Evolutionary conservation across 257 asterid genomes (phyloP).

Genomic region (Verbascum thapsus): DNA sequence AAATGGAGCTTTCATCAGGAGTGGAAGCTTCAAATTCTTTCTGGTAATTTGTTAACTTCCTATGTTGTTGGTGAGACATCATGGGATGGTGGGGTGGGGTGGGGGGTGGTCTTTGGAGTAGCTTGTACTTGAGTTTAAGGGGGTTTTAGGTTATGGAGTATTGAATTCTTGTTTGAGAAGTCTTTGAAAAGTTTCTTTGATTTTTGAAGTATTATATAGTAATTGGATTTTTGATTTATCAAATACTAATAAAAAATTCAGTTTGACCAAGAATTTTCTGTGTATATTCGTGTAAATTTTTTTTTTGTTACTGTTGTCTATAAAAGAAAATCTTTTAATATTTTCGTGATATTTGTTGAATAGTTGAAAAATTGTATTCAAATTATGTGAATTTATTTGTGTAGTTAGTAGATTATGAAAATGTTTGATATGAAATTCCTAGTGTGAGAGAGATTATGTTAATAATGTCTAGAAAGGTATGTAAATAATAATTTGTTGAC

Average conservation of each 20-base stretch:
- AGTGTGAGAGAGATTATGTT: no score
- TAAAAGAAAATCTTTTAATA: no score
- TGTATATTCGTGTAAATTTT: no score
- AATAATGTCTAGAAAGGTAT: no score
- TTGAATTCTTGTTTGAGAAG: constrained; percentile 24
- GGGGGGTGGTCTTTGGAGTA: constrained; percentile 39
- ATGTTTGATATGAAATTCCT: no score
- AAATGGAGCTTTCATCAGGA: constrained; percentile 51
- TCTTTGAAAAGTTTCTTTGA: constrained; percentile 16
- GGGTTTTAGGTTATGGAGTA: neutral
- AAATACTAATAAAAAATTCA: no score
- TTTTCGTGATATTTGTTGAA: no score
- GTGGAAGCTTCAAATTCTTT: neutral
- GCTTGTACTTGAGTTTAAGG: constrained; percentile 53
- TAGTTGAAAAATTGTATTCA: no score
- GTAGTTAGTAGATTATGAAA: no score
- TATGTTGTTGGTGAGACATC: constrained; percentile 41
- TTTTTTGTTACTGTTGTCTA: no score
- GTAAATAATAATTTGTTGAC: neutral
- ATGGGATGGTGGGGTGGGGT: constrained; percentile 2
- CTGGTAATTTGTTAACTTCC: constrained; percentile 28
- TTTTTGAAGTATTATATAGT: neutral
- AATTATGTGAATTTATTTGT: no score
- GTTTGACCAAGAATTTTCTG: no score
- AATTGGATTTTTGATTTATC: neutral